phyloP scores from a whole-genome alignment of 1,284 basidiomycete species.

The Fomitiporia mediterranea region DNA sequence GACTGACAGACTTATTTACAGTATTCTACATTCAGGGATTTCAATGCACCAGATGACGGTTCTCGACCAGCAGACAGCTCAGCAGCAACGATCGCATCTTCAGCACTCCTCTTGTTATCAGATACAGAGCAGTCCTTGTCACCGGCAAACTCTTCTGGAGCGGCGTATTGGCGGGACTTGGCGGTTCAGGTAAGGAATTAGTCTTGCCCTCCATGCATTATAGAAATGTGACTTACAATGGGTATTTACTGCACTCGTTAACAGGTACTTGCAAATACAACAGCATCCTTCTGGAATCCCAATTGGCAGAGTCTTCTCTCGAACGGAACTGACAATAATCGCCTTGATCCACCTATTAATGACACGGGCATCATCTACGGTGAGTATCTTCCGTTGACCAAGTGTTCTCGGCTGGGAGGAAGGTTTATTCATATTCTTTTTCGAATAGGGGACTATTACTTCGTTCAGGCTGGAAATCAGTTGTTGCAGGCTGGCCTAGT shows the following conservation, averaged over 20 bases:
- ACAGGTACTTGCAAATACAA: conserved; percentile 50
- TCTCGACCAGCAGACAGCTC: conserved; percentile 63
- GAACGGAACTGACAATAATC: conserved; percentile 62
- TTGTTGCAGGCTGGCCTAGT: conserved; percentile 6
- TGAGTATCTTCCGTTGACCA: conserved; percentile 25
- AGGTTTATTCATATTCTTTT: not conserved
- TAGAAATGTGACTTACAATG: not conserved
- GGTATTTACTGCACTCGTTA: not conserved
- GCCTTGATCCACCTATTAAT: conserved; percentile 42
- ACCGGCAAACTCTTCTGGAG: conserved; percentile 32
- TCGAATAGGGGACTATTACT: conserved; percentile 41
- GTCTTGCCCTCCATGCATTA: not conserved
- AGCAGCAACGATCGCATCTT: conserved; percentile 56
- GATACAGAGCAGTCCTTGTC: conserved; percentile 39
- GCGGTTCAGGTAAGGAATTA: conserved; percentile 41
- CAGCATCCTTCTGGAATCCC: conserved; percentile 48
- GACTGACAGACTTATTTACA: not conserved
- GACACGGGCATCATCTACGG: conserved; percentile 64
- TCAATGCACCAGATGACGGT: conserved; percentile 53
- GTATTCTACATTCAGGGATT: conserved; percentile 46
- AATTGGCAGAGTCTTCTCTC: conserved; percentile 59
- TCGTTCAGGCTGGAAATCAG: conserved; percentile 27
- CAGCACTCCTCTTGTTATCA: conserved; percentile 52
- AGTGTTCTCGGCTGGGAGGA: not conserved
- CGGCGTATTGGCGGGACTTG: conserved; percentile 40